Conservation (phyloP, 2,329 filamentous ascomycete species). For the Orbilia javanica region DNA sequence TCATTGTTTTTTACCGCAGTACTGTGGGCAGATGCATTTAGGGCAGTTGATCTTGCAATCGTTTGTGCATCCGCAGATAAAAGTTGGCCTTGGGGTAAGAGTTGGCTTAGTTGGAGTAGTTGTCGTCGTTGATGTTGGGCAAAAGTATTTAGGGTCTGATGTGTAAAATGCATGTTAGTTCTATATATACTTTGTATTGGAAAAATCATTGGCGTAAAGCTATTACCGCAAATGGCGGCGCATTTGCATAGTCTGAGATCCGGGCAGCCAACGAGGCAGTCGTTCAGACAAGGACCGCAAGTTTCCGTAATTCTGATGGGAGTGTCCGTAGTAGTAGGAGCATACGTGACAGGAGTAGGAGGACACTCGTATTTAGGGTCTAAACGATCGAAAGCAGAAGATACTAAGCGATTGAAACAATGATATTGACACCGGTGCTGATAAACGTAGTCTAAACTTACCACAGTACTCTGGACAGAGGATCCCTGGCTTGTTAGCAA, state of each 20-base stretch:
- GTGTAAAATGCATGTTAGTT: background rate
- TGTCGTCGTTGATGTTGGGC: constrained; percentile 31
- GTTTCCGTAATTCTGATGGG: constrained; percentile 34
- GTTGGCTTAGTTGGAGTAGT: constrained; percentile 19
- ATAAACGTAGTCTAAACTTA: constrained; percentile 24
- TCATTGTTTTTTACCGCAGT: constrained; percentile 48
- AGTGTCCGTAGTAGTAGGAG: constrained; percentile 27
- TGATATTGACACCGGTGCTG: background rate
- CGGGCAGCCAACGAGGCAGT: constrained; percentile 50
- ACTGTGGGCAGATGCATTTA: constrained; percentile 44
- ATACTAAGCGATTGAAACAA: background rate
- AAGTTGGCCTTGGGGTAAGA: constrained; percentile 20
- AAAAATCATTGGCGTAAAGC: background rate
- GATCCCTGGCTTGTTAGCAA: constrained; percentile 36
- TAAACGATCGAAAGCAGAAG: background rate
- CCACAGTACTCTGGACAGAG: constrained; percentile 54
- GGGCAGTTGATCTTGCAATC: constrained; percentile 46
- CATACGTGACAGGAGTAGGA: background rate
- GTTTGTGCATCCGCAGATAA: constrained; percentile 52
- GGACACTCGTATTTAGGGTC: constrained; percentile 44
- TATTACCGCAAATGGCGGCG: constrained; percentile 36
- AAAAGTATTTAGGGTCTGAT: constrained; percentile 51
- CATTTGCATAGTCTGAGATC: constrained; percentile 52
- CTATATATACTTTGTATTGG: background rate
- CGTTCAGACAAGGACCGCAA: constrained; percentile 44